A percentile compares a stretch with the other conserved stretches of the same genome.
These are phyloP conservation scores for Colletotrichum lini DNA, from an alignment of 2,329 filamentous ascomycete genomes.

Conservation along the genomic window DNA sequence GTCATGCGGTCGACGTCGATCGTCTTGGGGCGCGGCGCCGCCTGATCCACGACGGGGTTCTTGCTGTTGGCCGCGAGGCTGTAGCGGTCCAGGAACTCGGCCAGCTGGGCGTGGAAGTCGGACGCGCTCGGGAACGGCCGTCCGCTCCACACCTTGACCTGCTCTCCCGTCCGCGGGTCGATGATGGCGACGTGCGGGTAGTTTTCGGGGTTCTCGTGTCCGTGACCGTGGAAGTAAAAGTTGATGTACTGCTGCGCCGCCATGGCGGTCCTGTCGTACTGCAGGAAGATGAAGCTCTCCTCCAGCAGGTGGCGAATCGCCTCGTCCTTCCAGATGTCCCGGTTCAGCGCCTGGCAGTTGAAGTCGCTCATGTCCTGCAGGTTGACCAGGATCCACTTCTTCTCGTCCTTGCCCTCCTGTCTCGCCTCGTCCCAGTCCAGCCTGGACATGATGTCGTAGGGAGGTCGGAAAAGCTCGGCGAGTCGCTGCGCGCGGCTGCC, in stretches of 20 bases:
- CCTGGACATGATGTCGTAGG: constrained; percentile 88
- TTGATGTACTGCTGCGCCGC: constrained; percentile 85
- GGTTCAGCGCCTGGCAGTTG: constrained; percentile 92
- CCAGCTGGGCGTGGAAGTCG: constrained; percentile 92
- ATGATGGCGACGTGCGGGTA: constrained; percentile 97
- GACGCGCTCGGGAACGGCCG: constrained; percentile 80
- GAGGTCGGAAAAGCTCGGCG: constrained; percentile 92
- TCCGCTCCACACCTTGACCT: constrained; percentile 96
- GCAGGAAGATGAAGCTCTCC: constrained; percentile 96
- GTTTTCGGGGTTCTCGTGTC: constrained; percentile 85
- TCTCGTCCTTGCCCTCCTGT: constrained; percentile 85
- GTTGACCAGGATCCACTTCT: constrained; percentile 97
- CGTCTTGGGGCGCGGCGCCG: constrained; percentile 77
- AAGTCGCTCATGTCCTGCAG: constrained; percentile 95
- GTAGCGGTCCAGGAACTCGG: constrained; percentile 97
- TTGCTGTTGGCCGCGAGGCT: constrained; percentile 89
- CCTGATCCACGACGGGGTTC: constrained; percentile 89
- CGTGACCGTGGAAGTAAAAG: constrained; percentile 84
- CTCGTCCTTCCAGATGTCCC: constrained; percentile 94
- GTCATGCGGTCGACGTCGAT: constrained; percentile 90
- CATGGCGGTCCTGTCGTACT: constrained; percentile 90
- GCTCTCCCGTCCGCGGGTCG: constrained; percentile 94
- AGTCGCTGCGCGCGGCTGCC: constrained; percentile 81
- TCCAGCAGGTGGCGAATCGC: constrained; percentile 83
- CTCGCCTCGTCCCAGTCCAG: constrained; percentile 86